Base-by-base conservation (phyloP, 2,329 filamentous ascomycete genomes). In the Pseudopithomyces maydicus region DNA sequence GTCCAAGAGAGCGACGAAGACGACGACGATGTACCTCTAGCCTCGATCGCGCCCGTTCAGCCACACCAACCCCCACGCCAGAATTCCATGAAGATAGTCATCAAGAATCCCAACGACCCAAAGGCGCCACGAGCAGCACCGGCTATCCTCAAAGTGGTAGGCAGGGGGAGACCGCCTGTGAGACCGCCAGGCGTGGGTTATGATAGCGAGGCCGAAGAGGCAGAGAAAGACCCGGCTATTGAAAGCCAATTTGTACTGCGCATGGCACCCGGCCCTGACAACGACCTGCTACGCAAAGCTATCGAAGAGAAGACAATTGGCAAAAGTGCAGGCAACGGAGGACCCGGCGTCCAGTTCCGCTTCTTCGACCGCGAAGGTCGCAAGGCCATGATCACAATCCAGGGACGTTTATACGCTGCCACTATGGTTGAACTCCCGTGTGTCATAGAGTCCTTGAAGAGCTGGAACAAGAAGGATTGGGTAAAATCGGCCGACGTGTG, bases 191-290 rank as follows among this genome's bases (percentile, higher is more conserved):
- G 95, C 50, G 92, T 96, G 54, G 95, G 94, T 7, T 99, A 98
- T 77, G 95, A 99, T 74, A 97, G 93, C 2, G 95, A 98, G 76
- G 92, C 93, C 12, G 95, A 92, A 54, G 95, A 98, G 71, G 87
- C 89, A 14, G 95, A 99, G 75, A 77, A 81, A 10, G 95, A 99
- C 69, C 95, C 95, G 0, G 84, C 90, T 1, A 91, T 96, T 58
- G 94, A 98, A 75, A 90, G 94, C 69, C 89, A 96, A 62, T 91
- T 98, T 64, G 83, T 99, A 8, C 77, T 99, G 59, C 90, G 95
- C 57, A 97, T 97, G 90, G 76, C 88, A 53, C 91, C 92, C 0
- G 93, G 92, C 0, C 86, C 90, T 29, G 90, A 97, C 75, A 91
- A 90, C 72, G 91, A 97, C 22, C 92, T 94, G 68, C 79, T 99